Evolutionary conservation across 1,139 yeast genomes (phyloP).

Genomic region (Suhomyces maxii): DNA sequence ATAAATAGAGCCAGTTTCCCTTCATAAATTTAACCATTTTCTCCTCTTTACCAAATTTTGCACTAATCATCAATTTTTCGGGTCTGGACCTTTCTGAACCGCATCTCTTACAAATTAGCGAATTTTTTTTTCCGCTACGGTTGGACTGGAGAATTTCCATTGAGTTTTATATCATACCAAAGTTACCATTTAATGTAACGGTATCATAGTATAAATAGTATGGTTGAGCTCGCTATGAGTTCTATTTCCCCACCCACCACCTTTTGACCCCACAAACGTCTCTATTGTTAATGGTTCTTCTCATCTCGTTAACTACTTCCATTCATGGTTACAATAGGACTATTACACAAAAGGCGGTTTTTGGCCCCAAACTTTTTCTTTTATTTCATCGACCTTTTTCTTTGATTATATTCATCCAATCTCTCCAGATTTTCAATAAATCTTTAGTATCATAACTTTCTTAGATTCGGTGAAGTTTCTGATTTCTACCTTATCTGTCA

Average conservation of each 20-base stretch:
- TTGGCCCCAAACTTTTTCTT: slow-evolving; percentile 1
- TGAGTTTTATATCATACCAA: too few species aligned
- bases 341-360: slow-evolving; percentile 1
- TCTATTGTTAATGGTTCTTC: background rate
- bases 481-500: too few species aligned
- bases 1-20: too few species aligned
- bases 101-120: too few species aligned
- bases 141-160: too few species aligned
- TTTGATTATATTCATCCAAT: too few species aligned
- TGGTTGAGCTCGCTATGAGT: background rate
- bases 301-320: background rate
- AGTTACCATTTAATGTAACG: too few species aligned
- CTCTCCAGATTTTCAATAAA: background rate
- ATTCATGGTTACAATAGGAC: background rate
- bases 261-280: background rate
- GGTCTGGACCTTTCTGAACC: too few species aligned
- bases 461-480: background rate
- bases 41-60: too few species aligned
- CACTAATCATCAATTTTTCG: too few species aligned
- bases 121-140: too few species aligned
- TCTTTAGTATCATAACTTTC: background rate
- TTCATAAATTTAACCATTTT: too few species aligned
- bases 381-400: background rate
- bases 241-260: background rate
- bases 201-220: background rate